These are phyloP conservation scores for Goffeauzyma gilvescens DNA, from an alignment of 768 basidiomycete genomes.

Conservation along the genomic window DNA sequence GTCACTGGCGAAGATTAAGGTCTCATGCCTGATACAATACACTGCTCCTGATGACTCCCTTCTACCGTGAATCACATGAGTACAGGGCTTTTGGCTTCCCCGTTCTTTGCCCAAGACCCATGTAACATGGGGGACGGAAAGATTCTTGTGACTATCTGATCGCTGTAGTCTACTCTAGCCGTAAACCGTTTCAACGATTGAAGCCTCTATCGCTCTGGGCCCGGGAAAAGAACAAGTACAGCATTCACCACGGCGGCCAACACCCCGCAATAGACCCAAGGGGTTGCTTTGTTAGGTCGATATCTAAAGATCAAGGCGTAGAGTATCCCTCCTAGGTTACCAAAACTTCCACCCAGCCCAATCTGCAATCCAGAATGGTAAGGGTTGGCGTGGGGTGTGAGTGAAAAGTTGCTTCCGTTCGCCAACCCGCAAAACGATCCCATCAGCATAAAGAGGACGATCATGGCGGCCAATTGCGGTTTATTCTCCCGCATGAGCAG, in stretches of 20 bases:
- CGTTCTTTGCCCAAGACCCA: no score
- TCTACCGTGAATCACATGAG: no score
- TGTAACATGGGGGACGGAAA: no score
- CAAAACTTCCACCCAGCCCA: conserved; percentile 5
- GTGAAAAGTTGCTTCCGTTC: conserved; percentile 36
- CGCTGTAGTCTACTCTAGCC: no score
- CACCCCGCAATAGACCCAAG: conserved; percentile 5
- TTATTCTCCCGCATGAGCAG: neutral
- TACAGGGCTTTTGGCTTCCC: no score
- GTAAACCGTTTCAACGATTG: no score
- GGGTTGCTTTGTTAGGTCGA: neutral
- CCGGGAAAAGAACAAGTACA: neutral
- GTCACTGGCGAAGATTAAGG: no score
- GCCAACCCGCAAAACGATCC: conserved; percentile 35
- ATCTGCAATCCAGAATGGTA: conserved; percentile 17
- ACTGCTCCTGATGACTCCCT: no score
- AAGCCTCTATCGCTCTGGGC: conserved; percentile 8
- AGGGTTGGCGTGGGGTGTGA: conserved; percentile 39
- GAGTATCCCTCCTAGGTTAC: conserved; percentile 7
- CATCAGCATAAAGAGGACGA: conserved; percentile 29
- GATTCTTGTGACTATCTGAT: no score
- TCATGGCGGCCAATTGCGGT: conserved; percentile 10
- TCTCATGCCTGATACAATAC: no score
- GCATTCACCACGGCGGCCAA: conserved; percentile 4
- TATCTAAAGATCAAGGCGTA: conserved; percentile 4